Conservation (phyloP, 2,329 filamentous ascomycete genomes). For the Hortaea werneckii region DNA sequence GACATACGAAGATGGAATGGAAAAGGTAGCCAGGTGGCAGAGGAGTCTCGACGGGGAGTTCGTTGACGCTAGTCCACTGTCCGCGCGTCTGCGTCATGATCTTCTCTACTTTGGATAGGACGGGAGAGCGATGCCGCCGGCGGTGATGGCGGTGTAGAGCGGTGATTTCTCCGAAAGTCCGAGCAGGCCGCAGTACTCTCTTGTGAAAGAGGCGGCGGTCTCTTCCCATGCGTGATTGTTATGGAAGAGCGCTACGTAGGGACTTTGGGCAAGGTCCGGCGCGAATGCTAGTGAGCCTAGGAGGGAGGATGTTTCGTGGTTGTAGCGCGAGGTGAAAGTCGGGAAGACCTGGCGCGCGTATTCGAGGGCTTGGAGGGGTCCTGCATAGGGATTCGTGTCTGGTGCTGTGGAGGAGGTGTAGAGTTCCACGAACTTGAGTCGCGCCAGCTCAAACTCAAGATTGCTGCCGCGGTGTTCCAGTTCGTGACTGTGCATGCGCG, state of each 20-base stretch:
- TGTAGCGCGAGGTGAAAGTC: conserved; percentile 63
- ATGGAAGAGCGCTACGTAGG: conserved; percentile 70
- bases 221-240: conserved; percentile 70
- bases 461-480: conserved; percentile 80
- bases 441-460: conserved; percentile 87
- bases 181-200: conserved; percentile 83
- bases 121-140: conserved; percentile 81
- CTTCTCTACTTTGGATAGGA: conserved; percentile 74
- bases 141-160: conserved; percentile 84
- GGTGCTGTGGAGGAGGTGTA: conserved; percentile 51
- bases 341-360: conserved; percentile 70
- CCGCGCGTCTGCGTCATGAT: conserved; percentile 85
- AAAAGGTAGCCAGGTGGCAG: conserved; percentile 59
- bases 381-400: conserved; percentile 32
- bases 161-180: conserved; percentile 86
- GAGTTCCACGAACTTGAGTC: conserved; percentile 80
- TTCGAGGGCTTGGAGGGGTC: conserved; percentile 54
- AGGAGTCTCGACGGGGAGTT: conserved; percentile 66
- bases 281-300: conserved; percentile 71
- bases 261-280: conserved; percentile 63
- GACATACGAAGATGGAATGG: conserved; percentile 96
- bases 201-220: conserved; percentile 64
- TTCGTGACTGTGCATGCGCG: conserved; percentile 55
- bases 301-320: conserved; percentile 70
- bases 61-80: conserved; percentile 87